Evolutionary conservation across 108 stramenopile genomes (phyloP).

Genomic region (Schizochytrium sp.): DNA sequence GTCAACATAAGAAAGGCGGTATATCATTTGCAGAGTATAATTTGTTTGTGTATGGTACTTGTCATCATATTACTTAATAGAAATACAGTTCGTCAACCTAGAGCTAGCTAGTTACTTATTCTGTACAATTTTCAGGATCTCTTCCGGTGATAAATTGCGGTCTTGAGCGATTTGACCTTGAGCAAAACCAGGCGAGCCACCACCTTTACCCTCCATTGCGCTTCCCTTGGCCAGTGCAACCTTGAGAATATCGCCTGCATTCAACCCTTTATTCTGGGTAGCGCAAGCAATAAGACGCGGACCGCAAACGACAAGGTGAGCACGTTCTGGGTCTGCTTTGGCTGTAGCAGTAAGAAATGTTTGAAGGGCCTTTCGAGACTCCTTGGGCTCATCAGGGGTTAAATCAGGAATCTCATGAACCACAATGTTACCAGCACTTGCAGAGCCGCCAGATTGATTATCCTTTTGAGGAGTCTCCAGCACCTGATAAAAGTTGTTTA

Average conservation of each 20-base stretch:
- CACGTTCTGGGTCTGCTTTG: background rate
- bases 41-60: too few species aligned
- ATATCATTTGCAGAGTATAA: background rate
- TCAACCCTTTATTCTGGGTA: background rate
- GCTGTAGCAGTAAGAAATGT: background rate
- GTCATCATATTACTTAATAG: too few species aligned
- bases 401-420: conserved; percentile 34
- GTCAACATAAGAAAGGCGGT: too few species aligned
- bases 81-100: background rate
- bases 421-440: background rate
- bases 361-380: conserved; percentile 1
- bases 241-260: conserved; percentile 17
- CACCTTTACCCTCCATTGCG: conserved; percentile 4
- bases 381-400: conserved; percentile 11
- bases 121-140: background rate
- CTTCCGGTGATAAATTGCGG: background rate
- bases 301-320: conserved; percentile 33
- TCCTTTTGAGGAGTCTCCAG: background rate
- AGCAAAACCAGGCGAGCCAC: background rate
- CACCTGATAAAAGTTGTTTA: background rate
- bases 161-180: conserved; percentile 4
- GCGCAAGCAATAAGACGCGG: background rate
- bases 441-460: conserved; percentile 5
- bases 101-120: background rate
- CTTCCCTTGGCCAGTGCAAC: background rate